phyloP scores from a whole-genome alignment of 1,284 basidiomycete genomes.

The Puccinia brachypodii region DNA sequence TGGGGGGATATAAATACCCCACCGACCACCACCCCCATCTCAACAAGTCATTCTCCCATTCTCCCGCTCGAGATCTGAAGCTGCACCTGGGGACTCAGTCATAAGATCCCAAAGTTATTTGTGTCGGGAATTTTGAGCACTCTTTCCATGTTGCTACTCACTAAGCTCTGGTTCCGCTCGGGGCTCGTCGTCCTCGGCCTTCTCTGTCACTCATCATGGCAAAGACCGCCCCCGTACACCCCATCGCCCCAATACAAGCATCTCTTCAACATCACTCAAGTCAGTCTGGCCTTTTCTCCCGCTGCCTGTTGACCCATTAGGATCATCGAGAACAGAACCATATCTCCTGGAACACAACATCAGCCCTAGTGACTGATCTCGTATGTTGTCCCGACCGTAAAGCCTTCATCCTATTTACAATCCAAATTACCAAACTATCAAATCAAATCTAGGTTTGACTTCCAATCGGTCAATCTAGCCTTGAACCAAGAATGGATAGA shows the following conservation, averaged over 20 bases:
- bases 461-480: conserved; percentile 65
- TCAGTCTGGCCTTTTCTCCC: not conserved
- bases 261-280: conserved; percentile 43
- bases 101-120: too few species aligned
- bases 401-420: conserved; percentile 42
- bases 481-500: conserved; percentile 68
- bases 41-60: too few species aligned
- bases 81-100: too few species aligned
- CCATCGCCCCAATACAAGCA: conserved; percentile 19
- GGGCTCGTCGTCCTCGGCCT: not conserved
- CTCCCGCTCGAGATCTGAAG: too few species aligned
- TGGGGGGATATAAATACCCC: too few species aligned
- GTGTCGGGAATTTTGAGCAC: too few species aligned
- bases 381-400: not conserved
- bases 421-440: conserved; percentile 38
- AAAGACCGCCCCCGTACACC: conserved; percentile 34
- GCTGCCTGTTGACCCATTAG: too few species aligned
- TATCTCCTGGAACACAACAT: too few species aligned
- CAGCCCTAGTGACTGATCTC: too few species aligned
- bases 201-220: not conserved
- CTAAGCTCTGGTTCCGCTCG: not conserved
- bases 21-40: too few species aligned
- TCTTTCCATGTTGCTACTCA: too few species aligned
- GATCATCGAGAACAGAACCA: too few species aligned
- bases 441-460: conserved; percentile 64